Evolutionary conservation across 257 asterid genomes (phyloP).

Genomic region (Fraxinus pennsylvanica): DNA sequence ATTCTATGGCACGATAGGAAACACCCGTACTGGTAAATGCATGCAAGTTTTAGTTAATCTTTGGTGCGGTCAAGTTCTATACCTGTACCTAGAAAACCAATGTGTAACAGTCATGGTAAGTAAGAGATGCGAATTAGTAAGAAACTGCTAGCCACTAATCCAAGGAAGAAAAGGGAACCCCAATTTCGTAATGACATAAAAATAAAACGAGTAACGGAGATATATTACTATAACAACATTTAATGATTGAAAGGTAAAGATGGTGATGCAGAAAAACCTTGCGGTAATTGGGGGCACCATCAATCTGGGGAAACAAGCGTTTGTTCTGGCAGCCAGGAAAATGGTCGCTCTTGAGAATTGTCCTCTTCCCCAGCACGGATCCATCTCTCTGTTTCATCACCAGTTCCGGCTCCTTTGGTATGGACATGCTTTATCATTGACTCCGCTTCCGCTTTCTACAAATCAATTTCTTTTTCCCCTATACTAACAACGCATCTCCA

Average conservation of each 20-base stretch:
- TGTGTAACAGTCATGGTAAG: neutral
- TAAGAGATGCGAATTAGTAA: constrained; percentile 8
- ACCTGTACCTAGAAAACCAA: neutral
- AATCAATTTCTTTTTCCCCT: neutral
- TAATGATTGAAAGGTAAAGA: neutral
- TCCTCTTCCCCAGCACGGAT: constrained; percentile 93
- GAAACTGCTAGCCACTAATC: neutral
- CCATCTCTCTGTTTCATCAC: constrained; percentile 91
- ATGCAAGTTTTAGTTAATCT: neutral
- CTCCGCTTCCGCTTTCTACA: constrained; percentile 9
- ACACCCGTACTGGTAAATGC: neutral
- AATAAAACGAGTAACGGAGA: neutral
- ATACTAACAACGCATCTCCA: neutral
- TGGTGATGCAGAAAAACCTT: constrained; percentile 45
- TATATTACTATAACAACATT: neutral
- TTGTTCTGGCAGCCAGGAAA: constrained; percentile 99
- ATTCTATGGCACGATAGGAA: neutral
- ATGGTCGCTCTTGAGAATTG: constrained; percentile 98
- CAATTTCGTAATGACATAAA: too few species aligned
- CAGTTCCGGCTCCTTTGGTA: constrained; percentile 87
- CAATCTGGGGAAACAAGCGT: constrained; percentile 78
- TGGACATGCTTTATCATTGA: constrained; percentile 46
- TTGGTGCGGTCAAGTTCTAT: neutral
- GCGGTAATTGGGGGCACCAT: constrained; percentile 97
- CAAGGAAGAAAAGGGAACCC: neutral